Base-by-base conservation (phyloP, 768 basidiomycete species). In the Russula foetens region DNA sequence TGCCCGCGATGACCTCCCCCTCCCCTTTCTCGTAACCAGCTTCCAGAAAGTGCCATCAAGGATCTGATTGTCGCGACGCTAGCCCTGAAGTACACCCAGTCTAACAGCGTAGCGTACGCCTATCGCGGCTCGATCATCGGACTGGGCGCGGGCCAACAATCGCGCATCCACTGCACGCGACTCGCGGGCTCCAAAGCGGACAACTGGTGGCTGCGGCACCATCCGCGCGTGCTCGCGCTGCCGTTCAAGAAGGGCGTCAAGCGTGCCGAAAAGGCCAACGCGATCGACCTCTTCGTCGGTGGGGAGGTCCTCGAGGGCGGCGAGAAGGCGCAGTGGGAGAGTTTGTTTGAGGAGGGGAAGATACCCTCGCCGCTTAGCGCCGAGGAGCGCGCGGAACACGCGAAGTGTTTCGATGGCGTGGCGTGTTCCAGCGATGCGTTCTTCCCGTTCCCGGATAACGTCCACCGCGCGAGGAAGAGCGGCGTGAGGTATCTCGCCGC, bases 391-490 rank as follows among this genome's bases (percentile, higher is more conserved):
- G 82, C 78, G 69, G 81, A 82, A 54, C 95, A 93, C 83, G 83
- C 83, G 53, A 73, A 67, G 48, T 76, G 86, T 75, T 76, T 98
- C 58, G 85, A 87, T 61, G 90, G 84, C 23, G 96, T 98, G 53
- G 85, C 90, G 7, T 96, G 97, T 74, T 90, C 91, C 33, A 94
- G 92, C 62, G 97, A 99, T 66, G 97, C 96, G 53, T 99, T 99
- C 82, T 98, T 98, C 93, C 97, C 97, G 19, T 98, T 98, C 84
- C 83, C 96, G 14, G 97, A 99, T 70, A 99, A 98, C 67, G 96
- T 99, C 35, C 90, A 98, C 71, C 81, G 97, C 47, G 91, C 92
- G 53, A 80, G 82, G 73, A 87, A 90, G 79, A 95, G 92, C 63
- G 97, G 97, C 0, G 95, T 93, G 51, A 84, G 76, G 70, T 98